Base-by-base conservation (phyloP, 169 alveolate species). In the Neospora caninum region DNA sequence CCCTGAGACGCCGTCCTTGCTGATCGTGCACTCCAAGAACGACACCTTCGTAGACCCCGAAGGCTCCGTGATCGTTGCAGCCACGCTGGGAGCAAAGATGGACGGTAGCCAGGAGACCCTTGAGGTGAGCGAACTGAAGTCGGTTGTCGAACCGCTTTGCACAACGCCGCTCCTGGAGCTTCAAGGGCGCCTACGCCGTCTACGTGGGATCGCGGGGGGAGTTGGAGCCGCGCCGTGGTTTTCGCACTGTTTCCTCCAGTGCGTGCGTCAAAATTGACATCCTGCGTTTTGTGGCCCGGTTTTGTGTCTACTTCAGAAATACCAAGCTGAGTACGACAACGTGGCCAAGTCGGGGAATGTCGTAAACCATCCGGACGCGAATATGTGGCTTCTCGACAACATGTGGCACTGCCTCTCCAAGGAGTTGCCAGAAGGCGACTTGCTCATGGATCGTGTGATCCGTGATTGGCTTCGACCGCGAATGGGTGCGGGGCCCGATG, bases 401-500 rank as follows among this genome's bases (percentile, higher is more conserved):
- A 41, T 82, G 89, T 82, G 89, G 89, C 89, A 82, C 67, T 82
- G 89, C 89, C 67, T 82, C 67, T 41, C 89, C 16, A 82, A 82
- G 41, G 89, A 82, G 27, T 20, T 42, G 53, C 89, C 89, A 0
- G 89, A 82, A 29, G n/a, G 43, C 1, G 89, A 82, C 41, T 9
- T 42, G 42, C 41, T 82, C 67, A 41, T 82, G 34, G 89, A 82
- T 41, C 89, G 89, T 18, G 27, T 82, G 20, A 82, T 82, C 89
- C n/a, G 39, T 22, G 89, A 42, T n/a, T 82, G 89, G 89, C 53
- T 82, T 38, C n/a, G 20, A 42, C 89, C 89, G 7, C 89, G 41
- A 9, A 29, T 42, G 0, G 89, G 41, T 41, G 89, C 69, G 0
- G 89, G 10, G 2, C 36, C 0, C 39, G 36, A 54, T 29, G 92